These are phyloP conservation scores for Colletotrichum sp. DNA, from an alignment of 2,329 filamentous ascomycete species.

Conservation along the genomic window DNA sequence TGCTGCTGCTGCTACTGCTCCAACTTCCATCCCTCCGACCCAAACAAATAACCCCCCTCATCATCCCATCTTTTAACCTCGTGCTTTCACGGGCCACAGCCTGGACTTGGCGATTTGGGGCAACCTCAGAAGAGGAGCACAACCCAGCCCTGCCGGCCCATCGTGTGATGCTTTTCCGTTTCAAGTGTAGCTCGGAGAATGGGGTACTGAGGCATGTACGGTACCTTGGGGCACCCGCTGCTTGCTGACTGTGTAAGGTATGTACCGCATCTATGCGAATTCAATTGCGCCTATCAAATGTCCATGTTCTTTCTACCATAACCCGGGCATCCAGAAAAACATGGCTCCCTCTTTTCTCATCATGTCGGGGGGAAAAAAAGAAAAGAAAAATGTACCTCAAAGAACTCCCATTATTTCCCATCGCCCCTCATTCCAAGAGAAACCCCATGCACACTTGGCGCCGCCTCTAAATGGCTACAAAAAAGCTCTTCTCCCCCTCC, in stretches of 20 bases:
- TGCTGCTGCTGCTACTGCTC: background rate
- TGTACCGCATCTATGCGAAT: background rate
- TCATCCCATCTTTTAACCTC: background rate
- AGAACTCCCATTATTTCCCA: background rate
- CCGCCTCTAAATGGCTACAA: slow-evolving; percentile 58
- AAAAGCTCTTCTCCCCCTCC: slow-evolving; percentile 87
- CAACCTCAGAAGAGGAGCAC: background rate
- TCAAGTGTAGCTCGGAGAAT: background rate
- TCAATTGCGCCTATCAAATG: background rate
- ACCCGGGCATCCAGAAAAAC: background rate
- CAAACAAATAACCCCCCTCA: background rate
- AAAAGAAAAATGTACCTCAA: background rate
- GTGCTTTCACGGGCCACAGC: background rate
- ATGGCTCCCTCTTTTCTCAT: background rate
- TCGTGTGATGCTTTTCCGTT: slow-evolving; percentile 11
- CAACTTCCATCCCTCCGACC: background rate
- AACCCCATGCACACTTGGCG: background rate
- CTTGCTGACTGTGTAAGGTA: background rate
- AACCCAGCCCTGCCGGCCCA: background rate
- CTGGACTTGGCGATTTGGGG: slow-evolving; percentile 9
- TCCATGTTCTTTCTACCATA: background rate
- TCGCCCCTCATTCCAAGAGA: background rate
- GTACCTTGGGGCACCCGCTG: background rate
- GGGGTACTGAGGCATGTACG: background rate
- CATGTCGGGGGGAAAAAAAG: background rate